Evolutionary conservation across 225 moss, liverwort and hornwort genomes (phyloP).

Genomic region (Polytrichum formosum): DNA sequence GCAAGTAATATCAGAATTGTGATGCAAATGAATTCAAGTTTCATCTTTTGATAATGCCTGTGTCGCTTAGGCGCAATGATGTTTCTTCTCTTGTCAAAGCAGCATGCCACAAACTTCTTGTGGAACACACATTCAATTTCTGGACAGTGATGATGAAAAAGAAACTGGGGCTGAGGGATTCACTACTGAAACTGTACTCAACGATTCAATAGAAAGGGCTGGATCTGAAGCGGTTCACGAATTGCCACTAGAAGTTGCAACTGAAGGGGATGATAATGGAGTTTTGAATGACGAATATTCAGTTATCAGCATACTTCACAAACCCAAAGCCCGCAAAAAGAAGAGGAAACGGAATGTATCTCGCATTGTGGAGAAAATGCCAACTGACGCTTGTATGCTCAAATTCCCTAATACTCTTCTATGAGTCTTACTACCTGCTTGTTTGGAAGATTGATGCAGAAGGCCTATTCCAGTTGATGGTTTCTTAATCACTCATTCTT

Average conservation of each 20-base stretch:
- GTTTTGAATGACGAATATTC: constrained; percentile 12
- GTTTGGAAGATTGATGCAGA: no score
- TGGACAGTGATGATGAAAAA: constrained; percentile 55
- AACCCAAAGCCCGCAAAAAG: constrained; percentile 16
- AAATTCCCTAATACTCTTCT: neutral
- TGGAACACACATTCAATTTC: constrained; percentile 69
- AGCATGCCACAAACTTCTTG: constrained; percentile 28
- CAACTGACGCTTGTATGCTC: constrained; percentile 44
- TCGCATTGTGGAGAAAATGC: constrained; percentile 38
- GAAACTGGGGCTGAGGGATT: constrained; percentile 9
- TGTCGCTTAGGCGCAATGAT: neutral
- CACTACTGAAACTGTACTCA: neutral
- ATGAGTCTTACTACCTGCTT: no score
- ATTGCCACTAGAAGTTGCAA: constrained; percentile 19
- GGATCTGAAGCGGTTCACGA: neutral
- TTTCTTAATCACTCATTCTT: no score
- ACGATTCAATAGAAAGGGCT: neutral
- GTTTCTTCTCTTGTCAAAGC: constrained; percentile 4
- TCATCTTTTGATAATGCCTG: no score
- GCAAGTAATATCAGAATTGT: no score
- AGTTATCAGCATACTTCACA: constrained; percentile 1
- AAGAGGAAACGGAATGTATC: constrained; percentile 23
- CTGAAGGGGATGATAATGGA: constrained; percentile 8
- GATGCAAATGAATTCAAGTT: no score
- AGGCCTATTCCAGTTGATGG: no score